Base-by-base conservation (phyloP, 2,329 filamentous ascomycete species). In the Calonectria pauciramosa region DNA sequence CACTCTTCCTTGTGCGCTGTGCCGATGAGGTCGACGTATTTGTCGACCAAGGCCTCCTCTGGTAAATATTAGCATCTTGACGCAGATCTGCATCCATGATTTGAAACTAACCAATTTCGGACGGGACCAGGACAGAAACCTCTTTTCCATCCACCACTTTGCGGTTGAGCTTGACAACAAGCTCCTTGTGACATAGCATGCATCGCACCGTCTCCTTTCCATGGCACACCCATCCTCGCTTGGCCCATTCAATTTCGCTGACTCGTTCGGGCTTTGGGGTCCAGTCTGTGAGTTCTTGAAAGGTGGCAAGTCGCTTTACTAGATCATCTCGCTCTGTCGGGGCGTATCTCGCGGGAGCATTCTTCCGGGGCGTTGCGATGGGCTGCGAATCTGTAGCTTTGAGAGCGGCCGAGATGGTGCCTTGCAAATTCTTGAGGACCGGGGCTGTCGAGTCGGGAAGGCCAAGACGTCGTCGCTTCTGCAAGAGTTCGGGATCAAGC, bases 241-340 rank as follows among this genome's bases (percentile, higher is more conserved):
- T 98, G 0, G 96, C 96, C 97, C 97, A 99, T 83, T 96, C 94
- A 10, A 98, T 93, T 85, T 99, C 97, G 82, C 92, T 95, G 79
- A 99, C 93, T 41, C 89, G 89, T 68, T 96, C 91, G 0, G 97
- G 96, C 83, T 99, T 99, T 0, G 95, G 94, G n/a, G 94, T 94
- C 96, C 96, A 99, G 83, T 94, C 91, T 69, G 95, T 97, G 63
- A 99, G 93, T 78, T 96, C 95, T 82, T 96, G 94, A 82, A 98
- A 99, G 0, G 95, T 97, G 74, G 94, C 94, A 34, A 99, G 88
- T 30, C 97, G 89, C 79, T 91, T 92, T 14, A 99, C 89, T 75
- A 99, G 96, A 78, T 95, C 92, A 49, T 93, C 92, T 68, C 97
- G 94, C 83, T 97, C 96, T 86, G 93, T 94, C 0, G 97, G 96